Base-by-base conservation (phyloP, 257 asterid species). In the Penstemon davidsonii region DNA sequence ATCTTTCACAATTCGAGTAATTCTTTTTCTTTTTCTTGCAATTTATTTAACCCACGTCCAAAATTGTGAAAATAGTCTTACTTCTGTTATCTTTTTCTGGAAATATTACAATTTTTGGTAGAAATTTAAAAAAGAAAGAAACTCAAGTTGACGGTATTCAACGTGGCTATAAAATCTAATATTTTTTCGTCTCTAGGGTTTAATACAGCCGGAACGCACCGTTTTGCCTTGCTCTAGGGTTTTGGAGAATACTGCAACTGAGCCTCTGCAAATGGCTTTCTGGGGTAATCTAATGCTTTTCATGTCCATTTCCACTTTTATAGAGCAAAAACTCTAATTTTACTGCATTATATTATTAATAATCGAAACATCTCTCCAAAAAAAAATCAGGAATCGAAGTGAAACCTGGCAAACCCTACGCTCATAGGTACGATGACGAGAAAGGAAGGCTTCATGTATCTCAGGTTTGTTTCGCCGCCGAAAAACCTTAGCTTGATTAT, bases 401-500 rank as follows among this genome's bases (percentile, higher is more conserved):
- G 55, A 80, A 84, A 68, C 95, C 96, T 10, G 90, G 88, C 55
- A 78, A 80, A 74, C 89, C 96, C 0, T 87, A 76, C 74, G 37
- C 71, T 71, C 88, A 84, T 72, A 72, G 33, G n/a, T 70, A 71
- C 13, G 85, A 76, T 1, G 68, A 55, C 5, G 86, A 82, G 63
- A 62, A 68, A 0, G 96, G 96, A 65, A 83, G 95, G 71, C 99
- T 93, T 65, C 99, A 78, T 68, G 7, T 93, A 42, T 90, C 99
- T 59, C 97, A 87, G 97, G 99, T 92, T 71, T 52, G 77, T 71
- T 12, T 54, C 9, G 42, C 42, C 57, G 5, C 3, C 44, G 66
- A 25, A 25, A n/a, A 33, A 33, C 38, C 52, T 49, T 47, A 4
- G 7, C 6, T 55, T 71, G 6, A 43, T 13, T 53, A 1, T 4